Evolutionary conservation across 1,284 basidiomycete genomes (phyloP).

Genomic region (Tilletiopsis washingtonensis): DNA sequence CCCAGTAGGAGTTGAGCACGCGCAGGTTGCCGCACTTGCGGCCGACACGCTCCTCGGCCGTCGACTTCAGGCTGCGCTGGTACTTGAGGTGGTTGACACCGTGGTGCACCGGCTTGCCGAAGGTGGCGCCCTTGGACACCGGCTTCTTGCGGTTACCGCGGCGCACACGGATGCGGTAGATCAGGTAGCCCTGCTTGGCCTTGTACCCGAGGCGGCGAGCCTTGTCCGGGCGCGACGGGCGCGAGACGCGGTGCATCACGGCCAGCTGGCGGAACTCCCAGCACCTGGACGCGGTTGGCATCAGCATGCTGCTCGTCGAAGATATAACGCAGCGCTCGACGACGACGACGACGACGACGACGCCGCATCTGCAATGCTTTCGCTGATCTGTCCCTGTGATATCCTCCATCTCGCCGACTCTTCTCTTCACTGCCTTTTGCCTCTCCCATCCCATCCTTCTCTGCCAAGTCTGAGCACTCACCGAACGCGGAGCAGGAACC

Average conservation of each 20-base stretch:
- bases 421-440: neutral
- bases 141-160: constrained; percentile 99
- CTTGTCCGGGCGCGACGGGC: constrained; percentile 97
- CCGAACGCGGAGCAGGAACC: constrained; percentile 96
- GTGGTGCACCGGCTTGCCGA: constrained; percentile 98
- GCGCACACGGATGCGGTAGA: constrained; percentile 96
- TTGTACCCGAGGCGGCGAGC: constrained; percentile 98
- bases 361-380: no score
- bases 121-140: constrained; percentile 95
- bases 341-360: no score
- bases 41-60: constrained; percentile 97
- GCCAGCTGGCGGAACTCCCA: constrained; percentile 88
- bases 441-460: neutral
- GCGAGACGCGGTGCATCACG: constrained; percentile 94
- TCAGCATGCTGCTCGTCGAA: neutral
- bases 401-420: neutral
- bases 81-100: constrained; percentile 99
- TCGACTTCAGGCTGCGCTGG: constrained; percentile 84
- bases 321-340: no score
- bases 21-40: constrained; percentile 91
- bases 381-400: neutral
- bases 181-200: constrained; percentile 97
- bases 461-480: constrained; percentile 48
- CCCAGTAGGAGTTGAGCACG: constrained; percentile 91
- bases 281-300: constrained; percentile 57